A percentile compares a stretch with the other conserved stretches of the same genome.
Evolutionary conservation across 768 basidiomycete genomes (phyloP).

Genomic region (Rhizopogon roseolus): DNA sequence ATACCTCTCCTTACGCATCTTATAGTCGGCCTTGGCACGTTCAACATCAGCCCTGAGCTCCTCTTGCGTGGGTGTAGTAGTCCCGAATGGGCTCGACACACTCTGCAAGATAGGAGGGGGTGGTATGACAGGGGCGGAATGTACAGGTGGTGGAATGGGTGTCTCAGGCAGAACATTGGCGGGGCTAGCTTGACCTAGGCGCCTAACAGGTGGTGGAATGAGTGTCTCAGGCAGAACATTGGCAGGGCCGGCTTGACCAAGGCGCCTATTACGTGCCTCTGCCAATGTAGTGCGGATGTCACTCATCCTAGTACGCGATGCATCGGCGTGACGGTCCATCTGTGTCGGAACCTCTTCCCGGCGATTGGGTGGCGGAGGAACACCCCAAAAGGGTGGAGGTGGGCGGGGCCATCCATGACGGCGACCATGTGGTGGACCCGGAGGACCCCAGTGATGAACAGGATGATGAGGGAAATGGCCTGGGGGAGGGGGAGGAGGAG

Average conservation of each 20-base stretch:
- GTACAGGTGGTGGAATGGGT: background rate
- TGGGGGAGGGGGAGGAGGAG: constrained; percentile 12
- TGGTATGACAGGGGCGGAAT: background rate
- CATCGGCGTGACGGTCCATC: too few species aligned
- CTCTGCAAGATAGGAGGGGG: background rate
- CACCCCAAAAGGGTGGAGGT: background rate
- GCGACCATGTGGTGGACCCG: background rate
- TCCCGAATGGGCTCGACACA: background rate
- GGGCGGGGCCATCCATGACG: background rate
- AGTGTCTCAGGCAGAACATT: background rate
- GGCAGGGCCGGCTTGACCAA: background rate
- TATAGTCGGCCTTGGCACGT: constrained; percentile 63
- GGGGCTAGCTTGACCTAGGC: background rate
- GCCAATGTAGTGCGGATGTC: background rate
- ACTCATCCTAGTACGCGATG: background rate
- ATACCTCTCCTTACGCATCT: constrained; percentile 66
- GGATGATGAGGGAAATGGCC: constrained; percentile 15
- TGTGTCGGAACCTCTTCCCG: background rate
- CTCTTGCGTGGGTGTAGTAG: constrained; percentile 10
- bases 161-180: background rate
- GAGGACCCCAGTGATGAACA: constrained; percentile 13
- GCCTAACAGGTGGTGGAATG: background rate
- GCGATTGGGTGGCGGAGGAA: background rate
- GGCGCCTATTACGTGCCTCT: background rate
- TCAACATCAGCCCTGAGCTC: constrained; percentile 43